A percentile compares a stretch with the other conserved stretches of the same genome.
phyloP scores from a whole-genome alignment of 805 yeast genomes.

The Candida oleophila region DNA sequence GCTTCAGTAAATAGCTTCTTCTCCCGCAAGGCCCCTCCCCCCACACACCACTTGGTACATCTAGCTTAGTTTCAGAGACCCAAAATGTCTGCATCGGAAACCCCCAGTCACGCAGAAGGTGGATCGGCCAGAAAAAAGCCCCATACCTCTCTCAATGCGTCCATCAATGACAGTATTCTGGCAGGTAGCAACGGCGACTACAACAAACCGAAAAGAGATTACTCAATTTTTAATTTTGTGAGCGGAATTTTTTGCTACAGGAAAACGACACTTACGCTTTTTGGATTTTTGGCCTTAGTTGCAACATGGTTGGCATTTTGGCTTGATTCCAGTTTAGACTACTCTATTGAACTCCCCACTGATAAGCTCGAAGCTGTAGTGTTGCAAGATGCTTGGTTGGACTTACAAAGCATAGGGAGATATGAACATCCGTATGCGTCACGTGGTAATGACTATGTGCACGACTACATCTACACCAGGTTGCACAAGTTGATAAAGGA shows the following conservation, averaged over 20 bases:
- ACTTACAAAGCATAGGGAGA: slow-evolving; percentile 65
- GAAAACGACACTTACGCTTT: slow-evolving; percentile 63
- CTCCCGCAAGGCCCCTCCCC: too few relatives aligned
- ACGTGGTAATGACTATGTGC: slow-evolving; percentile 72
- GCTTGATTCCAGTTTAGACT: slow-evolving; percentile 36
- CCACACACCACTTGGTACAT: too few relatives aligned
- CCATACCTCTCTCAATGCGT: not conserved
- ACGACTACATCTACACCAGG: slow-evolving; percentile 51
- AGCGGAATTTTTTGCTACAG: slow-evolving; percentile 66
- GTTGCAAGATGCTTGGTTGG: slow-evolving; percentile 58
- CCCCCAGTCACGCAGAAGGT: not conserved
- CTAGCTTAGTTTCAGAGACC: too few relatives aligned
- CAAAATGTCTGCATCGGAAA: not conserved
- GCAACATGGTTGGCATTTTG: slow-evolving; percentile 38
- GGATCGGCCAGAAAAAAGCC: not conserved
- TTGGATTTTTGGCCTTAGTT: slow-evolving; percentile 49
- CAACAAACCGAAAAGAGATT: not conserved
- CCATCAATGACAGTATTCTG: not conserved
- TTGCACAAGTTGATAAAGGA: slow-evolving; percentile 33
- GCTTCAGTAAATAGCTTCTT: too few relatives aligned
- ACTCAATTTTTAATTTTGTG: slow-evolving; percentile 22
- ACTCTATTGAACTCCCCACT: slow-evolving; percentile 43
- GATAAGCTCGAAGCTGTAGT: slow-evolving; percentile 35
- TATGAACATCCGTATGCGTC: slow-evolving; percentile 79
- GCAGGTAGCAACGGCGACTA: not conserved